Conservation (phyloP, 306 rosid species). For the Glycine latifolia region DNA sequence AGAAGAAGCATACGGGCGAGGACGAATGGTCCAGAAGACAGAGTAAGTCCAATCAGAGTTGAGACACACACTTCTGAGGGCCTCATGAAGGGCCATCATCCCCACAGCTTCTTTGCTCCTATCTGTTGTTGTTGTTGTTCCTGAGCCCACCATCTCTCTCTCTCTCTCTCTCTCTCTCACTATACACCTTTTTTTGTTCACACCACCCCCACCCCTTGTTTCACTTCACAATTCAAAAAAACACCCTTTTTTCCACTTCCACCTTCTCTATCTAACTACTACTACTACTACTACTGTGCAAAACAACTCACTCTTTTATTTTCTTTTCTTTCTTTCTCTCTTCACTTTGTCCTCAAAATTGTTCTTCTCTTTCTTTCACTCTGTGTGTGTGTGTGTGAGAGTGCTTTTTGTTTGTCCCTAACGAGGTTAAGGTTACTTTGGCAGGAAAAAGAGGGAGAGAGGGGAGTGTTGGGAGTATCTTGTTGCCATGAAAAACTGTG, state of each 20-base stretch:
- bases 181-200: slow-evolving; percentile 10
- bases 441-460: slow-evolving; percentile 33
- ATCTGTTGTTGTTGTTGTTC: slow-evolving; percentile 63
- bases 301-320: not conserved
- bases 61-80: slow-evolving; percentile 80
- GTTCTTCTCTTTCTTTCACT: not conserved
- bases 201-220: not conserved
- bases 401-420: slow-evolving; percentile 48
- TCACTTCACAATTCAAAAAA: slow-evolving; percentile 23
- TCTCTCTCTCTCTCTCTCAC: slow-evolving; percentile 45
- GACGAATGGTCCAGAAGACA: slow-evolving; percentile 99
- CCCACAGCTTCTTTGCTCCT: slow-evolving; percentile 99
- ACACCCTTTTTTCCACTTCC: slow-evolving; percentile 18
- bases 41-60: slow-evolving; percentile 96
- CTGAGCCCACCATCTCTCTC: slow-evolving; percentile 95
- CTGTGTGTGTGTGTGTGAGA: not conserved
- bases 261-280: not conserved
- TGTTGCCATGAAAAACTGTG: slow-evolving; percentile 42
- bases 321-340: slow-evolving; percentile 23
- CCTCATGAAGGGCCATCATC: slow-evolving; percentile 99
- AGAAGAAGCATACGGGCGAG: slow-evolving; percentile 76
- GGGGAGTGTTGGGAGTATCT: slow-evolving; percentile 33
- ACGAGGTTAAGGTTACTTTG: slow-evolving; percentile 58
- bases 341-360: not conserved
- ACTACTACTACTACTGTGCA: slow-evolving; percentile 11